Evolutionary conservation across 495 filamentous ascomycete genomes (phyloP), one percentile per base, ranked within the genome.

Genomic region (Penicillium manginii): DNA sequence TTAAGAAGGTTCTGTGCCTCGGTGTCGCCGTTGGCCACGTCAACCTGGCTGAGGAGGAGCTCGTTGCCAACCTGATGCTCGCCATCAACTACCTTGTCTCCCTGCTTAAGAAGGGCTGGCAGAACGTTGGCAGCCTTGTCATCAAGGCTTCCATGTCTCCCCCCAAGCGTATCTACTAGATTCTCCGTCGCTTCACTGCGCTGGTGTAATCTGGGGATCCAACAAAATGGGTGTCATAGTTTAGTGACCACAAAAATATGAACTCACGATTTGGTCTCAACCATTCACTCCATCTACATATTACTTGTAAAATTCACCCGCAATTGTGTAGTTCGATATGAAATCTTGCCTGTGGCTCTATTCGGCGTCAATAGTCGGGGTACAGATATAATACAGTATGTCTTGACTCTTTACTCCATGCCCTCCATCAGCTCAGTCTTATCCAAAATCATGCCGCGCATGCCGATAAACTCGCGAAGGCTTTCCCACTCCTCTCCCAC

Each of bases 81-180:
- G 84, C 94, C 76, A 98, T 98, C 88, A 98, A 98, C 86, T 98
- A 98, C 85, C 85, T 98, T 49, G 93, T 98, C 71, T 96, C 91
- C 66, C 84, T 98, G 68, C 83, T 98, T 76, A 98, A 98, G 92
- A 98, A 98, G 87, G 94, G 96, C 71, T 98, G 94, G 94, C 94
- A 98, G 87, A 98, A 98, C 83, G 96, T 98, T 75, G 94, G 94
- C 67, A 92, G 88, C 82, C 86, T 98, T 84, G 97, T 94, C 67
- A 92, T 98, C 84, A 98, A 98, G 89, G 94, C 96, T 78, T 89
- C 91, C 78, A 98, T 98, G 96, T 93, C 89, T 74, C 93, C 93
- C 59, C 96, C 94, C 56, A 93, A 92, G 85, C 91, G 94, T 70
- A 75, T 97, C 61, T 98, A 97, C 85, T 97, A 96, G 79, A 78